Evolutionary conservation across 2,329 filamentous ascomycete genomes (phyloP).

Genomic region (Coniochaeta pulveracea): DNA sequence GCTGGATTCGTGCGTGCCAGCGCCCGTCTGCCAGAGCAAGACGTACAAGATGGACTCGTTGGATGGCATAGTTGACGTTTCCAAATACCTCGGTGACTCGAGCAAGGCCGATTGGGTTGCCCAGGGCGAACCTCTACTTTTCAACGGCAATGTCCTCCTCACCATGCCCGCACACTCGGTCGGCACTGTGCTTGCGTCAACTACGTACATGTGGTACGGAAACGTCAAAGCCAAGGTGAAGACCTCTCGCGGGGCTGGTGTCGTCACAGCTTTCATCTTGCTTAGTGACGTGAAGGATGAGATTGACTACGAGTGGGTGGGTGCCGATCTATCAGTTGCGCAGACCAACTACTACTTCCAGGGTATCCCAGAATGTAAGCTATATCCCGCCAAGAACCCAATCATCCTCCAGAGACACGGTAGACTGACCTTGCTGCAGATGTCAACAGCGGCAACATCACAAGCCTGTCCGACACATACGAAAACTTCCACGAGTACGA

Average conservation of each 20-base stretch:
- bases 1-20: conserved; percentile 76
- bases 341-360: conserved; percentile 98
- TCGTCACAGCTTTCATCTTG: conserved; percentile 95
- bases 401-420: conserved; percentile 2
- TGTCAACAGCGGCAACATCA: conserved; percentile 62
- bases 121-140: conserved; percentile 61
- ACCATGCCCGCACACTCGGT: conserved; percentile 83
- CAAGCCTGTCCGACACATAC: conserved; percentile 55
- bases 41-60: conserved; percentile 65
- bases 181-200: conserved; percentile 75
- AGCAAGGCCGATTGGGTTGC: conserved; percentile 77
- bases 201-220: conserved; percentile 93
- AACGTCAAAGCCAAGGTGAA: conserved; percentile 79
- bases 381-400: not conserved
- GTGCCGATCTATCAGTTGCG: conserved; percentile 61
- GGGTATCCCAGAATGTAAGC: conserved; percentile 80
- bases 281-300: conserved; percentile 95
- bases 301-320: conserved; percentile 94
- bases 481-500: conserved; percentile 79
- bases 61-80: conserved; percentile 58
- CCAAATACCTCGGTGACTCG: conserved; percentile 78
- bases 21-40: conserved; percentile 66
- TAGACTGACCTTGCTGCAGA: conserved; percentile 37
- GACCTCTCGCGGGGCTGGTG: conserved; percentile 73
- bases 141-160: conserved; percentile 62